Evolutionary conservation across 2,329 filamentous ascomycete genomes (phyloP).

Genomic region (Trichoderma endophyticum): DNA sequence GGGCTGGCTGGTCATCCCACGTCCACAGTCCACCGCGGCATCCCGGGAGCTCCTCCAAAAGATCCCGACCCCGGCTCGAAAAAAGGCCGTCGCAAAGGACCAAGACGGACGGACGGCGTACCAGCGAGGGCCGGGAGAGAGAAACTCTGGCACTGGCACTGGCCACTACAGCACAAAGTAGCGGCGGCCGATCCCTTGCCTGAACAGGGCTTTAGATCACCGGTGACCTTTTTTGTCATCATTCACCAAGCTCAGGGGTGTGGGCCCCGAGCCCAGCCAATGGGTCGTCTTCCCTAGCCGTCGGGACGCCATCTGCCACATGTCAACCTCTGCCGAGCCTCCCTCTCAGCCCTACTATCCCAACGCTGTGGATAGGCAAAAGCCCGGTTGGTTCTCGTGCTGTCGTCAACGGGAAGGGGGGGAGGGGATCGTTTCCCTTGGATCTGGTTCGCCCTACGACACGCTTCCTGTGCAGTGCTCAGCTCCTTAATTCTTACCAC

Average conservation of each 20-base stretch:
- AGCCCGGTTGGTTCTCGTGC: constrained; percentile 2
- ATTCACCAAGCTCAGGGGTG: neutral
- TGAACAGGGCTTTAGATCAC: constrained; percentile 6
- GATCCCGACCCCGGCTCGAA: constrained; percentile 6
- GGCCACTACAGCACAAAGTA: neutral
- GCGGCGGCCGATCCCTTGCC: constrained; percentile 14
- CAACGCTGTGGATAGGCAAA: constrained; percentile 13
- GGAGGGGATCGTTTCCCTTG: constrained; percentile 1
- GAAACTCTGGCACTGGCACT: neutral
- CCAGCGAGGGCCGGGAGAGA: neutral
- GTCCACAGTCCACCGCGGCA: neutral
- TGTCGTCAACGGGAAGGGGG: neutral
- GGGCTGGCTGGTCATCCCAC: neutral
- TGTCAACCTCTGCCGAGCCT: constrained; percentile 17
- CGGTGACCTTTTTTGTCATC: constrained; percentile 15
- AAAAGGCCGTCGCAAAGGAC: neutral
- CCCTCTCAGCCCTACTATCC: constrained; percentile 19
- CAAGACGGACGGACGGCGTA: neutral
- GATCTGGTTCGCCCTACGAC: constrained; percentile 13
- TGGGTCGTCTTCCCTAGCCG: constrained; percentile 14
- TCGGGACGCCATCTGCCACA: constrained; percentile 19
- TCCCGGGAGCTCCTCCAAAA: neutral
- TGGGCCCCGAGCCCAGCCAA: constrained; percentile 10
- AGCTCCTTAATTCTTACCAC: neutral
- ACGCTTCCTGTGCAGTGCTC: neutral